Conservation (phyloP, 2,329 filamentous ascomycete species). For the Calonectria pseudoreteaudii region DNA sequence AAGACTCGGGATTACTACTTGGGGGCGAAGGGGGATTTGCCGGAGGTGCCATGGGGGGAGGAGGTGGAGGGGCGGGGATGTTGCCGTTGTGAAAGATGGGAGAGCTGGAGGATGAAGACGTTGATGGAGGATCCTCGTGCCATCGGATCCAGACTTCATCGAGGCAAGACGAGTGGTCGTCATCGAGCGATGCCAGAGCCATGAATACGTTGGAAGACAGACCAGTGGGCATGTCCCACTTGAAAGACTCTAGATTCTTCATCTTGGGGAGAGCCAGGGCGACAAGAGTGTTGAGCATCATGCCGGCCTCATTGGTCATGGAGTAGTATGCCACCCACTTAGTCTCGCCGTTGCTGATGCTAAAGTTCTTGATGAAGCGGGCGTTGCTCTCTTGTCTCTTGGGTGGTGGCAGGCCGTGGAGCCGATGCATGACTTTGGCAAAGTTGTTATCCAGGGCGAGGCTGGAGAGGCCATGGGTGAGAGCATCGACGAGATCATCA, state of each 20-base stretch:
- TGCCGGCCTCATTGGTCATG: slow-evolving; percentile 20
- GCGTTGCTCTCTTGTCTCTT: slow-evolving; percentile 18
- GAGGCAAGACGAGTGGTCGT: slow-evolving; percentile 10
- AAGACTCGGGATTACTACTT: slow-evolving; percentile 23
- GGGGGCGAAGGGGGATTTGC: slow-evolving; percentile 25
- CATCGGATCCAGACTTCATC: slow-evolving; percentile 30
- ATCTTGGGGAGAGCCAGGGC: slow-evolving; percentile 28
- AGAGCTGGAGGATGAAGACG: slow-evolving; percentile 20
- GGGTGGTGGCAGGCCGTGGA: slow-evolving; percentile 20
- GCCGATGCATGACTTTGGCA: slow-evolving; percentile 19
- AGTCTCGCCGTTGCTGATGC: slow-evolving; percentile 24
- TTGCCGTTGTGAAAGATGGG: slow-evolving; percentile 26
- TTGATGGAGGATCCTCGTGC: slow-evolving; percentile 18
- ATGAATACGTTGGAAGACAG: slow-evolving; percentile 31
- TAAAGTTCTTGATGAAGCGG: slow-evolving; percentile 24
- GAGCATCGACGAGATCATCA: slow-evolving; percentile 22
- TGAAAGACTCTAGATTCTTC: slow-evolving; percentile 30
- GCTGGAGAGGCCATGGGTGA: slow-evolving; percentile 27
- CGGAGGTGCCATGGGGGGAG: not conserved
- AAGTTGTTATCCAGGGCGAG: slow-evolving; percentile 25
- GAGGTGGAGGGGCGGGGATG: slow-evolving; percentile 16
- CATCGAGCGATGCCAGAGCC: slow-evolving; percentile 26
- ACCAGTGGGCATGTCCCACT: slow-evolving; percentile 31
- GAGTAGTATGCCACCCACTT: slow-evolving; percentile 25
- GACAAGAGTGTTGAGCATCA: slow-evolving; percentile 33